Base-by-base conservation (phyloP, 148 eudicot genomes). In the Chenopodium formosanum region DNA sequence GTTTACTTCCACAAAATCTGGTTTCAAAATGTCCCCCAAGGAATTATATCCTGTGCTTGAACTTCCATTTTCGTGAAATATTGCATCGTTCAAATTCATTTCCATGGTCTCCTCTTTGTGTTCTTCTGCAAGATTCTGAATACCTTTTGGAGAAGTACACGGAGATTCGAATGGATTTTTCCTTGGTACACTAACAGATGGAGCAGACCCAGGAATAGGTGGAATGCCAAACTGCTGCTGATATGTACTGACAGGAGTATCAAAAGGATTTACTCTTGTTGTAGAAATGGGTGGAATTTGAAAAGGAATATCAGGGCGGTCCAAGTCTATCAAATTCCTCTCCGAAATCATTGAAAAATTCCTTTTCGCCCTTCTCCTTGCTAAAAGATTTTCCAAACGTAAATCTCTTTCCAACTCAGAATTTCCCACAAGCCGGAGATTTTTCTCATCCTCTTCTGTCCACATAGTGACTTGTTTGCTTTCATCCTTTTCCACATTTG, bases 401-500 rank as follows among this genome's bases (percentile, higher is more conserved):
- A 85, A 90, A 77, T 91, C 86, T 79, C 94, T 87, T 82, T 91
- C 94, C 23, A 90, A 79, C 79, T 91, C 92, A 13, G 86, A 83
- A 76, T 80, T 86, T 68, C 90, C 89, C 52, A 91, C 62, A 76
- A 86, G 89, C 81, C 88, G 82, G 17, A 90, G 84, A 82, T 91
- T 91, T 82, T 88, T 91, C 82, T 91, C 91, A 64, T 91, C 94
- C 70, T 90, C 90, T 58, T 90, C 94, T 20, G 94, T 91, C 94
- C 94, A 91, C 48, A 85, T 83, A 56, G 89, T 86, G 47, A 85
- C 89, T 31, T 84, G 80, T 74, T 87, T 70, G 48, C 78, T 65
- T 68, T 77, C 81, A 47, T 70, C 86, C 27, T 78, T 79, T 77
- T 83, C 87, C 34, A 27, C 70, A 5, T 64, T 79, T 7, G 8